Conservation (phyloP, 768 basidiomycete species). For the Sutorius australiensis region DNA sequence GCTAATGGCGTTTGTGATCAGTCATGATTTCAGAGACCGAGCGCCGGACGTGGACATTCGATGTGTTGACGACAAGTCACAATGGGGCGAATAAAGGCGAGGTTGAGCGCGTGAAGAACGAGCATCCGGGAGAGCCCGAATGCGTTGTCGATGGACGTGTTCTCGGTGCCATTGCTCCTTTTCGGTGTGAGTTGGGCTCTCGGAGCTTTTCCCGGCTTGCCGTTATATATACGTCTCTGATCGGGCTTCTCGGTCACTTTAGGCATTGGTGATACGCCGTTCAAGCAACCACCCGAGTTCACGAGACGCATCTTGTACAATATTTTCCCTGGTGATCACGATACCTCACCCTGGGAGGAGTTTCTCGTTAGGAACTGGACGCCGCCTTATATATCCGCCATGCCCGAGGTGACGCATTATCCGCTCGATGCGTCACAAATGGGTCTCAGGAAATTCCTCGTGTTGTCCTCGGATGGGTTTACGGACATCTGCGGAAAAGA, state of each 20-base stretch:
- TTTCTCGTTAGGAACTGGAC: conserved; percentile 59
- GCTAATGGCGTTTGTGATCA: conserved; percentile 21
- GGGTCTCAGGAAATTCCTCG: conserved; percentile 46
- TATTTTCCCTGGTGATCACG: conserved; percentile 57
- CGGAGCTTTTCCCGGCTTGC: conserved; percentile 5
- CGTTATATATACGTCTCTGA: conserved; percentile 4
- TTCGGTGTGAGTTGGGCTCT: conserved; percentile 54
- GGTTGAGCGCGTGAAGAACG: conserved; percentile 54
- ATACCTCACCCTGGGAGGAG: conserved; percentile 62
- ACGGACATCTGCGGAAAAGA: conserved; percentile 54
- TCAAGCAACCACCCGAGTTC: conserved; percentile 70
- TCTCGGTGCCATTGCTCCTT: conserved; percentile 74
- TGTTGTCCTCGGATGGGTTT: conserved; percentile 67
- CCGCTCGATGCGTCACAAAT: conserved; percentile 34
- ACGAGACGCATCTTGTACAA: conserved; percentile 65
- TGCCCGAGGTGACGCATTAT: conserved; percentile 61
- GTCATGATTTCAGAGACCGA: conserved; percentile 51
- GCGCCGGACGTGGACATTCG: conserved; percentile 53
- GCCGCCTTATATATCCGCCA: conserved; percentile 63
- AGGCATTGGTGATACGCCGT: conserved; percentile 70
- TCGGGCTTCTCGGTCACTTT: conserved; percentile 5
- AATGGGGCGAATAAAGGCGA: conserved; percentile 68
- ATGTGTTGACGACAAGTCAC: conserved; percentile 61
- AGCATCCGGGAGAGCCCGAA: conserved; percentile 69
- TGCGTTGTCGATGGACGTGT: conserved; percentile 64